Evolutionary conservation across 805 yeast species (phyloP), one percentile per base, ranked within the genome.

Genomic region (Kuraishia hungarica): DNA sequence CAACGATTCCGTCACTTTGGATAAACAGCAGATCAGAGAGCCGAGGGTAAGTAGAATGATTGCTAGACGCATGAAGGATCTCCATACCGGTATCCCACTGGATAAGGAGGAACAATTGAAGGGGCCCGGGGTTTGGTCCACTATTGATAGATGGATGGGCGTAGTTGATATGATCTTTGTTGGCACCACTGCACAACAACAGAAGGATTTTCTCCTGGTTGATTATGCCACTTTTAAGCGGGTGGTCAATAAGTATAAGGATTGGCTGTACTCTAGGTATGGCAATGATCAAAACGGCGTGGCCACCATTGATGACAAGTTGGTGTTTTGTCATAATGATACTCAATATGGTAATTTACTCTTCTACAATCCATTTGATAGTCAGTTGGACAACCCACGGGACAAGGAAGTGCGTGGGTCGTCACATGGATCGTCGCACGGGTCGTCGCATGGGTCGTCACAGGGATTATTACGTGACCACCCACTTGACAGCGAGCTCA

Each of bases 31-130:
- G 61, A 81, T 94, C 53, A 78, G 96, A 66, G 83, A 84, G 59
- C 83, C 89, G 58, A 84, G 83, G 28, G 84, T 88, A 20, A 82
- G 91, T 51, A 84, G 86, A 60, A 87, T 89, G 75, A 86, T 94
- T 59, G 97, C 97, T 15, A 83, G 96, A 74, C 85, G 99, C 74
- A 94, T 94, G 98, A 86, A 92, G 64, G 97, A 94, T 61, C 76
- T 94, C 55, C 99, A 94, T 66, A 77, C 77, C 55, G 92, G 93
- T 63, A 84, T 94, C 21, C 82, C 81, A 15, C 72, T 94, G 53
- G 78, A 81, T 22, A 67, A 70, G 2, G 72, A 71, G 2, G 97
- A 91, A 62, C 72, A 75, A 50, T 67, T 66, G 6, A 66, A 66
- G 15, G 87, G 94, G 1, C 88, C 98, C 0, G 74, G 76, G 52